Percentiles rank a stretch among this genome's conserved stretches.
These are phyloP conservation scores for Skeletonema marinoi DNA, from an alignment of 108 stramenopile species.

Conservation along the genomic window DNA sequence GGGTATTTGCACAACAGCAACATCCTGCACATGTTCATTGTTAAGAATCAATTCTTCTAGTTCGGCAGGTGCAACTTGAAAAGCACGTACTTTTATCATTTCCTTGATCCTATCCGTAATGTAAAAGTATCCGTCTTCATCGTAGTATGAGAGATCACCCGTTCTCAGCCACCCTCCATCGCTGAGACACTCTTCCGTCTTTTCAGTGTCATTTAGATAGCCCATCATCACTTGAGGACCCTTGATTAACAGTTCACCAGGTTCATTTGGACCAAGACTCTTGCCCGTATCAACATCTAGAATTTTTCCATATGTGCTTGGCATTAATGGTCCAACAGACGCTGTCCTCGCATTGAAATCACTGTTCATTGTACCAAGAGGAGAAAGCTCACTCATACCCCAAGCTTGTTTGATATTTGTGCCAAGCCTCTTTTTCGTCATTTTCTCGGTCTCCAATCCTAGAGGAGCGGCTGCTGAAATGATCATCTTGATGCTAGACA, in stretches of 20 bases:
- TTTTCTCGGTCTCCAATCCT: slow-evolving; percentile 67
- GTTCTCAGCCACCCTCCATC: slow-evolving; percentile 83
- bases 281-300: slow-evolving; percentile 77
- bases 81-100: slow-evolving; percentile 93
- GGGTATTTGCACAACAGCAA: slow-evolving; percentile 84
- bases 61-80: slow-evolving; percentile 94
- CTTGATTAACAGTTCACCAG: slow-evolving; percentile 85
- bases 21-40: slow-evolving; percentile 82
- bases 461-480: slow-evolving; percentile 90
- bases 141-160: slow-evolving; percentile 87
- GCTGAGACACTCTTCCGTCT: slow-evolving; percentile 78
- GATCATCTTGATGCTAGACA: slow-evolving; percentile 60
- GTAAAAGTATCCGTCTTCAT: slow-evolving; percentile 87
- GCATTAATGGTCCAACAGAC: slow-evolving; percentile 70
- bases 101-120: slow-evolving; percentile 94
- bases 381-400: slow-evolving; percentile 88
- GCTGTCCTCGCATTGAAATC: slow-evolving; percentile 62
- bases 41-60: slow-evolving; percentile 89
- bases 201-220: slow-evolving; percentile 82
- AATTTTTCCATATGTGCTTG: slow-evolving; percentile 77
- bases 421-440: slow-evolving; percentile 63
- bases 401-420: slow-evolving; percentile 82
- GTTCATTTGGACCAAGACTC: slow-evolving; percentile 64
- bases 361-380: slow-evolving; percentile 68
- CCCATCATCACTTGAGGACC: slow-evolving; percentile 78